Evolutionary conservation across 306 rosid genomes (phyloP).

Genomic region (Morella rubra): DNA sequence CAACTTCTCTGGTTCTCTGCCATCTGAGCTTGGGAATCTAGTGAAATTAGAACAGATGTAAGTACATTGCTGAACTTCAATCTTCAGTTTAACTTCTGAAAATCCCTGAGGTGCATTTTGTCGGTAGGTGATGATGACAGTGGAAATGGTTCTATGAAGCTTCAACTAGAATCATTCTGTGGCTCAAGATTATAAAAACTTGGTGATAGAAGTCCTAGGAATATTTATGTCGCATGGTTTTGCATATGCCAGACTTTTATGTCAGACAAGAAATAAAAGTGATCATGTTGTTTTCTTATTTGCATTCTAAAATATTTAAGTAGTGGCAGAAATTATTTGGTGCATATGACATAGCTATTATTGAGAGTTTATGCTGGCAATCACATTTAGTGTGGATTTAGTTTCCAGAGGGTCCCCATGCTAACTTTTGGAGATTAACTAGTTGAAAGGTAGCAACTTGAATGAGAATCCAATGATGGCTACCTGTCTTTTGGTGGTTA

Average conservation of each 20-base stretch:
- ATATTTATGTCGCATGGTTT: background rate
- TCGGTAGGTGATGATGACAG: background rate
- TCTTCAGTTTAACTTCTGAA: background rate
- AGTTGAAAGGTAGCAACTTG: background rate
- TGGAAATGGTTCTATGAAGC: background rate
- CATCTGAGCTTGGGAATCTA: conserved; percentile 69
- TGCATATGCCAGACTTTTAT: background rate
- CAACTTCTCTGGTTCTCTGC: conserved; percentile 74
- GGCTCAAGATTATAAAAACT: background rate
- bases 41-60: conserved; percentile 52
- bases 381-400: background rate
- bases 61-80: conserved; percentile 20
- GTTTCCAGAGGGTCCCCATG: background rate
- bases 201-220: background rate
- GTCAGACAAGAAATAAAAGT: background rate
- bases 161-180: background rate
- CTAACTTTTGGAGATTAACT: background rate
- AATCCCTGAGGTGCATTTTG: background rate
- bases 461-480: background rate
- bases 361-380: background rate
- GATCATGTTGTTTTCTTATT: background rate
- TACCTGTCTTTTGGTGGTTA: background rate
- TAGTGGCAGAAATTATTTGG: background rate
- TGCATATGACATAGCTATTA: background rate
- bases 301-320: background rate